These are phyloP conservation scores for Xylaria scruposa DNA, from an alignment of 495 filamentous ascomycete genomes.

Conservation along the genomic window DNA sequence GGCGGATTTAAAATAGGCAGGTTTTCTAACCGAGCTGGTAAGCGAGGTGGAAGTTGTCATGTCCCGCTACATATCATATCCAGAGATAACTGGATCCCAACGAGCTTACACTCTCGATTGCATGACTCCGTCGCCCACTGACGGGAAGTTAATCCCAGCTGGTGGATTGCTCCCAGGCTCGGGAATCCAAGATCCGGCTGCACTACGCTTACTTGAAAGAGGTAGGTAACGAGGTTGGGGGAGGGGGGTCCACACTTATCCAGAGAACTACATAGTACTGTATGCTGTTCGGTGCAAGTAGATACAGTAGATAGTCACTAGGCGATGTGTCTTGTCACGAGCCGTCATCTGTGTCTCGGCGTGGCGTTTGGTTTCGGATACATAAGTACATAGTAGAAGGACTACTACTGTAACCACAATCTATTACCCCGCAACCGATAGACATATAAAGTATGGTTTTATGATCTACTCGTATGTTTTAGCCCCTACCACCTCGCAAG, in stretches of 20 bases:
- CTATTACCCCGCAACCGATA: conserved; percentile 7
- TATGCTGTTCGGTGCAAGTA: neutral
- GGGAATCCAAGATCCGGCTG: conserved; percentile 24
- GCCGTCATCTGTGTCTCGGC: neutral
- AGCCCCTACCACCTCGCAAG: neutral
- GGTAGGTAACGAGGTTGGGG: conserved; percentile 9
- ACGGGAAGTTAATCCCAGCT: conserved; percentile 12
- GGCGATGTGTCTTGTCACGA: neutral
- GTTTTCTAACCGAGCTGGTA: conserved; percentile 25
- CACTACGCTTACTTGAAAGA: conserved; percentile 8
- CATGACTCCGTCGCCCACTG: conserved; percentile 8
- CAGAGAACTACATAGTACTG: no score
- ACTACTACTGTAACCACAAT: neutral
- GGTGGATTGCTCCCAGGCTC: conserved; percentile 19
- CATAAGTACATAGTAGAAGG: neutral
- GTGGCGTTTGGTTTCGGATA: conserved; percentile 10
- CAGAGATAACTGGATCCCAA: neutral
- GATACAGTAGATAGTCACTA: neutral
- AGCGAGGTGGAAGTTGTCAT: conserved; percentile 12
- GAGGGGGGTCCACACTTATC: neutral
- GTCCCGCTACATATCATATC: neutral
- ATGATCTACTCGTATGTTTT: conserved; percentile 12
- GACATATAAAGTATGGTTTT: neutral
- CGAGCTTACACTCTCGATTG: neutral
- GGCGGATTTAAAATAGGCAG: neutral